phyloP scores from a whole-genome alignment of 2,329 filamentous ascomycete species.

The Capronia epimyces region DNA sequence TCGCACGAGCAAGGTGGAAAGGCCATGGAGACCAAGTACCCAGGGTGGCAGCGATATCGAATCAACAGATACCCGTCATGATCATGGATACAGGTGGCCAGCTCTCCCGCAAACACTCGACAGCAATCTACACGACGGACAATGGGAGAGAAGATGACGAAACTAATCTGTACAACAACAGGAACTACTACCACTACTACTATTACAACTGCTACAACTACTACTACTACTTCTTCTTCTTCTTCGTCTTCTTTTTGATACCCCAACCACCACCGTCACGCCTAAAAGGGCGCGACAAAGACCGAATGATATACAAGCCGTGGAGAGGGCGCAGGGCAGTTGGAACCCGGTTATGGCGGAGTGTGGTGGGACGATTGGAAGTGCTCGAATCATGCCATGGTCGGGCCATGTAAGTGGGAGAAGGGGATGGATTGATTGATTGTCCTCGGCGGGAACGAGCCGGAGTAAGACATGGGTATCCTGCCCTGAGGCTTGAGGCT shows the following conservation, averaged over 20 bases:
- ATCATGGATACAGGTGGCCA: background rate
- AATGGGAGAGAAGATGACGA: background rate
- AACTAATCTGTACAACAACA: conserved; percentile 3
- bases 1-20: background rate
- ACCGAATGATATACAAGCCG: background rate
- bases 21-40: background rate
- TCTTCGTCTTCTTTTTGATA: background rate
- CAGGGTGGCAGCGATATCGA: background rate
- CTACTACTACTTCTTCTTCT: background rate
- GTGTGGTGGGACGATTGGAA: background rate
- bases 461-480: too few relatives aligned
- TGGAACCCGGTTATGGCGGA: background rate
- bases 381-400: background rate
- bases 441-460: too few relatives aligned
- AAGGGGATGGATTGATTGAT: too few relatives aligned
- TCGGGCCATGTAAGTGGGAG: too few relatives aligned
- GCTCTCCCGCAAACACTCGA: background rate
- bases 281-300: background rate
- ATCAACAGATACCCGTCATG: background rate
- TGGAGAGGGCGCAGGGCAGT: background rate
- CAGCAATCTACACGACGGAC: background rate
- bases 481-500: too few relatives aligned
- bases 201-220: background rate
- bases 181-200: background rate
- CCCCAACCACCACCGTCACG: background rate